Conservation (phyloP, 441 rosid genomes). For the Brassica hybrid region DNA sequence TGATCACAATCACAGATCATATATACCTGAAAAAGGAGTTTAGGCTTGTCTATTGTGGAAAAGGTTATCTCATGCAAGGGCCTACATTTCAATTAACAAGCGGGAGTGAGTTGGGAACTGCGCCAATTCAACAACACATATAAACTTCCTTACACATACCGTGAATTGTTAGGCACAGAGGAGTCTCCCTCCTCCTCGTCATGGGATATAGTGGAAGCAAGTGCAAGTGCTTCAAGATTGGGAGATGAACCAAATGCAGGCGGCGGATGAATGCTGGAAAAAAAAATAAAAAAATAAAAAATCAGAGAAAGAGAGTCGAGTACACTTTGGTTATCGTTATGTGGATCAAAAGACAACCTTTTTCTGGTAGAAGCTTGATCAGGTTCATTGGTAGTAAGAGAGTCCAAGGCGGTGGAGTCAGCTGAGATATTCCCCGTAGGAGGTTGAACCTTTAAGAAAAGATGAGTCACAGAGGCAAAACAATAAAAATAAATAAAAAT, state of each 20-base stretch:
- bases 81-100: too few species aligned
- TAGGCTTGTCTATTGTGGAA: constrained; percentile 73
- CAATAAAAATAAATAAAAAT: background rate
- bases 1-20: constrained; percentile 17
- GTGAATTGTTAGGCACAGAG: constrained; percentile 70
- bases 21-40: constrained; percentile 77
- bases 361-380: constrained; percentile 46
- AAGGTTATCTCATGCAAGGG: constrained; percentile 79
- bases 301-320: too few species aligned
- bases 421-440: constrained; percentile 47
- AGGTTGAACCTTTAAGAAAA: constrained; percentile 72
- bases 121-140: too few species aligned
- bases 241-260: constrained; percentile 84
- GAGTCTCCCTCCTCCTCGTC: constrained; percentile 56
- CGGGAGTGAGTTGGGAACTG: too few species aligned
- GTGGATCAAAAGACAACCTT: too few species aligned
- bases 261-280: constrained; percentile 74
- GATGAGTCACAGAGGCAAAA: too few species aligned
- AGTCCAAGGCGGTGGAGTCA: constrained; percentile 45
- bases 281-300: constrained; percentile 28
- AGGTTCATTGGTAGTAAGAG: constrained; percentile 41
- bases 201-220: constrained; percentile 44
- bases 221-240: constrained; percentile 71
- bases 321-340: too few species aligned
- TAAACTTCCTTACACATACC: too few species aligned